Percentiles rank a stretch among this genome's conserved stretches.
These are phyloP conservation scores for Vitis vinifera DNA, from an alignment of 164 flowering plant genomes.

Conservation along the genomic window DNA sequence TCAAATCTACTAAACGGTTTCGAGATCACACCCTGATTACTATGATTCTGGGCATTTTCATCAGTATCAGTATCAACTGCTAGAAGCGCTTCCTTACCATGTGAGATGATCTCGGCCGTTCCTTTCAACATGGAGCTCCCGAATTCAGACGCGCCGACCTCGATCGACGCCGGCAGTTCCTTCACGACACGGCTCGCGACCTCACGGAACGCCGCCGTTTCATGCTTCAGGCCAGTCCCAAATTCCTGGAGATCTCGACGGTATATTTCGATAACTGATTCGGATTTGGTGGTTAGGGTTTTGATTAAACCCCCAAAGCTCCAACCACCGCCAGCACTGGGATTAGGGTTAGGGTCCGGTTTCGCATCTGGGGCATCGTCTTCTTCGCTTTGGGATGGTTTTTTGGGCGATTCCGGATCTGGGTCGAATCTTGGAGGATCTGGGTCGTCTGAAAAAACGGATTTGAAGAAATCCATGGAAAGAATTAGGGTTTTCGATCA, in stretches of 20 bases:
- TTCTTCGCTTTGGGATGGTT: background rate
- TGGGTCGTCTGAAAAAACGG: conserved; percentile 41
- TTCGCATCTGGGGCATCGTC: background rate
- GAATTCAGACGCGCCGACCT: conserved; percentile 35
- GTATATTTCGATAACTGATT: conserved; percentile 54
- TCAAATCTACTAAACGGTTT: conserved; percentile 48
- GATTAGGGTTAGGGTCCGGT: conserved; percentile 5
- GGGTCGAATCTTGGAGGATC: conserved; percentile 20
- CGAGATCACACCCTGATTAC: conserved; percentile 17
- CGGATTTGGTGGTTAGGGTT: conserved; percentile 39
- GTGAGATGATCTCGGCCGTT: conserved; percentile 53
- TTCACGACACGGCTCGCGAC: conserved; percentile 43
- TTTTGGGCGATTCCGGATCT: conserved; percentile 12
- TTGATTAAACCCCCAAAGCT: conserved; percentile 47
- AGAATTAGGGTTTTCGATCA: background rate
- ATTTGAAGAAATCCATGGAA: conserved; percentile 42
- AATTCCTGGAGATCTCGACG: conserved; percentile 63
- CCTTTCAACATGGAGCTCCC: conserved; percentile 41
- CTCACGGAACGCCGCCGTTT: conserved; percentile 43
- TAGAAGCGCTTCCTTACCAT: conserved; percentile 44
- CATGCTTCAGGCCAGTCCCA: conserved; percentile 48
- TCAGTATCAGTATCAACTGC: conserved; percentile 14
- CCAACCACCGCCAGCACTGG: conserved; percentile 22
- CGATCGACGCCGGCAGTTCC: conserved; percentile 43
- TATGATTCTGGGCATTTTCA: background rate